Evolutionary conservation across 495 filamentous ascomycete species (phyloP).

Genomic region (Lophium mytilinum): DNA sequence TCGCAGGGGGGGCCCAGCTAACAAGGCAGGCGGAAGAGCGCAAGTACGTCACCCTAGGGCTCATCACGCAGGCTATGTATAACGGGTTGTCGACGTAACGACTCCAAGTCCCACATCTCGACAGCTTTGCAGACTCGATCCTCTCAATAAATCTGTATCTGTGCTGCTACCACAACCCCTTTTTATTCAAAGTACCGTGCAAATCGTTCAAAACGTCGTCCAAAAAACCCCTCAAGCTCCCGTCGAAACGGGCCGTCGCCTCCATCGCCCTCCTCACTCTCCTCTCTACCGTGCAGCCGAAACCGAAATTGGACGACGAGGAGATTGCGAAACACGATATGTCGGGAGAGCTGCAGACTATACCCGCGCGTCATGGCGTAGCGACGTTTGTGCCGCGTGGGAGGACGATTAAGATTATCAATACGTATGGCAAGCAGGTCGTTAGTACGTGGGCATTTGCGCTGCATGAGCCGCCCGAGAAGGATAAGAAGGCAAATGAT

Average conservation of each 20-base stretch:
- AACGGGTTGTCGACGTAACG: neutral
- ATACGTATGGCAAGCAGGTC: slow-evolving; percentile 46
- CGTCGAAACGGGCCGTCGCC: neutral
- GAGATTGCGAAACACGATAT: slow-evolving; percentile 7
- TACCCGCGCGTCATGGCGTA: slow-evolving; percentile 41
- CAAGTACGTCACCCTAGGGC: neutral
- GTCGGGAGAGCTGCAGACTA: slow-evolving; percentile 31
- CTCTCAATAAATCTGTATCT: neutral
- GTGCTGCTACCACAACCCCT: neutral
- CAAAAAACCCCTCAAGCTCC: slow-evolving; percentile 1
- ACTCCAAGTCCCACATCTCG: neutral
- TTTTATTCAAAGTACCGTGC: neutral
- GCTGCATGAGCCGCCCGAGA: slow-evolving; percentile 26
- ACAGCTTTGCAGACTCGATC: neutral
- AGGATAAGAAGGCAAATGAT: slow-evolving; percentile 13
- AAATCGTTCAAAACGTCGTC: slow-evolving; percentile 15
- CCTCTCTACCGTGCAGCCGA: slow-evolving; percentile 3
- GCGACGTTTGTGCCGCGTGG: slow-evolving; percentile 37
- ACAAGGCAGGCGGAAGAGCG: neutral
- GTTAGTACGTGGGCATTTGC: slow-evolving; percentile 47
- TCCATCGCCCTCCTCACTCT: slow-evolving; percentile 14
- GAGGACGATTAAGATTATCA: slow-evolving; percentile 44
- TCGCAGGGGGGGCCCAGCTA: neutral
- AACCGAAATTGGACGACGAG: neutral
- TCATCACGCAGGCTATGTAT: neutral